phyloP scores from a whole-genome alignment of 495 filamentous ascomycete species.

The Pyrenula aspistea region DNA sequence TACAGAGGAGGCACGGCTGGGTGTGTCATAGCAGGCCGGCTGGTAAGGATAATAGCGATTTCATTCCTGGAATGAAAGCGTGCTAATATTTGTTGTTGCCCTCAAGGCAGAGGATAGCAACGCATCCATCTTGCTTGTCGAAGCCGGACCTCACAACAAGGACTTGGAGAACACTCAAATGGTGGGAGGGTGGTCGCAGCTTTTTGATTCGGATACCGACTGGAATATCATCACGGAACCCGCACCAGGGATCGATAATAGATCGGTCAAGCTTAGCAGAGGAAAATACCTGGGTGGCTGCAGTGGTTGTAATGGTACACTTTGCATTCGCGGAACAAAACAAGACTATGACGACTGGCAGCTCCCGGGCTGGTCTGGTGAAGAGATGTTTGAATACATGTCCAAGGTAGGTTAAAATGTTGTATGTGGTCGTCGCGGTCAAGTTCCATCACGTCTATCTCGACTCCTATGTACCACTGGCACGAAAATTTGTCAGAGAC shows the following conservation, averaged over 20 bases:
- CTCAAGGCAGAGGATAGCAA: slow-evolving; percentile 43
- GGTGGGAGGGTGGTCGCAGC: slow-evolving; percentile 31
- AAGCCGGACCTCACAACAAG: slow-evolving; percentile 35
- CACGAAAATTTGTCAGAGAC: no score
- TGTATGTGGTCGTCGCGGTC: not conserved
- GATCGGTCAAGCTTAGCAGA: slow-evolving; percentile 44
- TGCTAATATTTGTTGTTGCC: no score
- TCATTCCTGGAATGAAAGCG: no score
- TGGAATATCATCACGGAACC: slow-evolving; percentile 46
- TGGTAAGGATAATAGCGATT: no score
- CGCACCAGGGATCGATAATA: slow-evolving; percentile 37
- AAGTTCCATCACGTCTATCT: no score
- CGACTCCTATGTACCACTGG: no score
- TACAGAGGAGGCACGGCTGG: slow-evolving; percentile 48
- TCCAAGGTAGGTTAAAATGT: slow-evolving; percentile 27
- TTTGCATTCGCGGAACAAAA: slow-evolving; percentile 47
- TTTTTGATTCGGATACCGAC: slow-evolving; percentile 35
- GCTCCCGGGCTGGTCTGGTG: slow-evolving; percentile 38
- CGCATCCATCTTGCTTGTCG: slow-evolving; percentile 40
- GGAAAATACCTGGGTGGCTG: slow-evolving; percentile 48
- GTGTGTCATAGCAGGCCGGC: slow-evolving; percentile 45
- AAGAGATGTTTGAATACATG: slow-evolving; percentile 41
- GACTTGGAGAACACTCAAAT: slow-evolving; percentile 36
- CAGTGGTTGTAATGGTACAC: slow-evolving; percentile 48
- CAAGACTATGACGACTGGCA: slow-evolving; percentile 54